Base-by-base conservation (phyloP, 352 stramenopile species). In the Globisporangium rhizosaccharum region DNA sequence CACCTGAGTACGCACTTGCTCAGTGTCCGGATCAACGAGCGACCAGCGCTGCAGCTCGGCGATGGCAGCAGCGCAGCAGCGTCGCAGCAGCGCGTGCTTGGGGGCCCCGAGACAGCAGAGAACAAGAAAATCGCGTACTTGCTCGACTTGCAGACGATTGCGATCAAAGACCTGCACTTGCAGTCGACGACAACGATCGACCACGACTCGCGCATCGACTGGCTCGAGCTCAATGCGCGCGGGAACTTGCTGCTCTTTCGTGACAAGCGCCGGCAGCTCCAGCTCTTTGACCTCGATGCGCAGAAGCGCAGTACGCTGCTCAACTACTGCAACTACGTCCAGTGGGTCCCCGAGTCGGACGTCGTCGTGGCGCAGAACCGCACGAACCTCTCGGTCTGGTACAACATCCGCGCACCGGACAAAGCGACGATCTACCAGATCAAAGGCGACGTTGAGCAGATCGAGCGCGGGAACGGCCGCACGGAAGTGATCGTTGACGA, bases 71-170 rank as follows among this genome's bases (percentile, higher is more conserved):
- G 2, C 63, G 53, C 17, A 63, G 2, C 63, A 63, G 2, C 63
- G 53, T 60, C 75, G 79, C 28, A 53, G 67, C 36, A 63, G 2
- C 63, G 53, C 17, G 26, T 61, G n/a, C 36, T 51, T 20, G 54
- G 60, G 23, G 20, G 50, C 46, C 60, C 56, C 3, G 68, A 80
- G 60, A 68, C 68, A 3, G 61, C 59, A 3, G 76, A 93, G 50
- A 98, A 96, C 65, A 98, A 98, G 66, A 97, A 97, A 63, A 87
- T 98, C 36, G 94, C 94, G 28, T 98, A 96, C 65, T 59, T 98
- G 17, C 62, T 98, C 30, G 94, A 98, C 62, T 57, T 93, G 41
- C 88, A 97, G 62, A 98, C 94, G 28, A 96, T 98, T 59, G 82
- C 82, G 37, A 77, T 97, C 59, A 96, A 90, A 23, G 85, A 96